Base-by-base conservation (phyloP, 164 flowering plant genomes). In the Macadamia tetraphylla region DNA sequence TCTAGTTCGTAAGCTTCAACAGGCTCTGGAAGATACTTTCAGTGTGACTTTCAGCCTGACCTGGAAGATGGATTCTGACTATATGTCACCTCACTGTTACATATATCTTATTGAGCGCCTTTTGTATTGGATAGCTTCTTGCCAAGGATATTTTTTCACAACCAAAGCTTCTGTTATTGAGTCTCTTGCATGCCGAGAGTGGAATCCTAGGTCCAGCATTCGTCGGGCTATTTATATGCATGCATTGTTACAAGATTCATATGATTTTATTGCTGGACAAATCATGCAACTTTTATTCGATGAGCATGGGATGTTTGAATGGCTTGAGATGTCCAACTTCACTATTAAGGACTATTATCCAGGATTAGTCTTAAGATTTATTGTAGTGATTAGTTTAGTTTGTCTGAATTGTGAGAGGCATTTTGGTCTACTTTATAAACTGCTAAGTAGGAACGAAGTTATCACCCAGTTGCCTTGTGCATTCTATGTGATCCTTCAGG, bases 101-200 rank as follows among this genome's bases (percentile, higher is more conserved):
- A 46, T 88, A 57, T 88, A 82, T 75, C 82, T 86, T 62, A 43
- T 87, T 23, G 93, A 91, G 43, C 83, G 86, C 17, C 81, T 81
- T 59, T 17, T 82, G 67, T 63, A 85, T 31, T 53, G 81, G 74
- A 76, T 73, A 13, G 77, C 85, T 14, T 70, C 69, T 62, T 70
- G 65, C 31, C 72, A 61, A 30, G 70, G 70, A 0, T 61, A 2
- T 35, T 69, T 81, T 62, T 78, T 73, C 73, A 80, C 87, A 1
- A 78, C 88, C 18, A 81, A 71, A 70, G 79, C 84, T 31, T 75
- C 85, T 40, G 67, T 87, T 29, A 62, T 83, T 31, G 91, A 88
- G 57, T 73, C 78, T 79, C 67, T 86, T 31, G 29, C 73, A 8
- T 77, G 53, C 62, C 78, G 63, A 56, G 74, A 74, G 3, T 67